phyloP scores from a whole-genome alignment of 768 basidiomycete genomes.

The Rhizopogon vinicolor region DNA sequence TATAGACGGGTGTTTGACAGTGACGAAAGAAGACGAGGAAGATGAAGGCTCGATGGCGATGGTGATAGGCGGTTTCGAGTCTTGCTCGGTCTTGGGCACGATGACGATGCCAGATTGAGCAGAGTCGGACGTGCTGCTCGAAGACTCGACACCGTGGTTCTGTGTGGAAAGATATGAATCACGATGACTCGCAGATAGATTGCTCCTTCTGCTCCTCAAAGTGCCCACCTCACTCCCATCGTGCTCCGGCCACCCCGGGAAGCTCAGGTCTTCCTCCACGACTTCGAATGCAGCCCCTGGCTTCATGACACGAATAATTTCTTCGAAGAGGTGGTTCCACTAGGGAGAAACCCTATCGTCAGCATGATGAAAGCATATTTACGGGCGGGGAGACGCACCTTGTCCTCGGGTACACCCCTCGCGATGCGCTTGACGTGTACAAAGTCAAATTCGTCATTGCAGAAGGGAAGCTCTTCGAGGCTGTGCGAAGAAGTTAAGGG shows the following conservation, averaged over 20 bases:
- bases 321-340: slow-evolving; percentile 71
- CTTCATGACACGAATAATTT: slow-evolving; percentile 68
- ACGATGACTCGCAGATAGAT: background rate
- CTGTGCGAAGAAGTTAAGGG: slow-evolving; percentile 26
- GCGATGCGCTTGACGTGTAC: slow-evolving; percentile 75
- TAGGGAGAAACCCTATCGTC: slow-evolving; percentile 14
- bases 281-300: slow-evolving; percentile 74
- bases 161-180: background rate
- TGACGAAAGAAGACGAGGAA: slow-evolving; percentile 6
- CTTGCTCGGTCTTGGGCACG: no score
- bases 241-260: slow-evolving; percentile 45
- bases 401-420: slow-evolving; percentile 72
- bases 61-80: background rate
- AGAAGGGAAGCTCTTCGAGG: slow-evolving; percentile 66
- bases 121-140: background rate
- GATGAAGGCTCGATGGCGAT: background rate
- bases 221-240: background rate
- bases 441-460: slow-evolving; percentile 70
- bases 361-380: background rate
- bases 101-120: no score
- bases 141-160: no score
- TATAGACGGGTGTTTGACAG: slow-evolving; percentile 11
- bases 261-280: slow-evolving; percentile 71
- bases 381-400: slow-evolving; percentile 33
- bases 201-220: background rate